Conservation (phyloP, 345 rosid species). For the Crucihimalaya himalaica region DNA sequence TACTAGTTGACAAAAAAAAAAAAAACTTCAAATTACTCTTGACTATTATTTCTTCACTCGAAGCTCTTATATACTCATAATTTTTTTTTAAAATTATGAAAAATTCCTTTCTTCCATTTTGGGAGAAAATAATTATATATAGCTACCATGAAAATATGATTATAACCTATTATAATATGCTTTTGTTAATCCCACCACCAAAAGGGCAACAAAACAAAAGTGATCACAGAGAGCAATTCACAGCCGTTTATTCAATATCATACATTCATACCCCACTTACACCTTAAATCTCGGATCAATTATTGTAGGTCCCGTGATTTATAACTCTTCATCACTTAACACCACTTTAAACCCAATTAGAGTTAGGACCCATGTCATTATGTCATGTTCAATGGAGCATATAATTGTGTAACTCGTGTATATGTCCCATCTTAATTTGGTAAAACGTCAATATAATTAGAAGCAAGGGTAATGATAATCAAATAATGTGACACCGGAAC, state of each 20-base stretch:
- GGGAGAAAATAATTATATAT: background rate
- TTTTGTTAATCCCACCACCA: background rate
- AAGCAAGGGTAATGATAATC: background rate
- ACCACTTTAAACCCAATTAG: constrained; percentile 3
- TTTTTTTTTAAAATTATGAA: no score
- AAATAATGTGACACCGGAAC: constrained; percentile 9
- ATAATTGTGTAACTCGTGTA: no score
- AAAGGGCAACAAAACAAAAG: background rate
- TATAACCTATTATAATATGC: background rate
- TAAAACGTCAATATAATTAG: constrained; percentile 2
- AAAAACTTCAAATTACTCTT: background rate
- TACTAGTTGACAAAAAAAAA: no score
- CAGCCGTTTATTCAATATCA: constrained; percentile 4
- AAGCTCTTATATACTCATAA: background rate
- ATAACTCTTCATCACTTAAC: background rate
- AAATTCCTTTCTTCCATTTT: background rate
- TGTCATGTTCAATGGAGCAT: background rate
- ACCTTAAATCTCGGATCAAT: background rate
- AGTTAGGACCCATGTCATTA: background rate
- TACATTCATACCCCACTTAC: background rate
- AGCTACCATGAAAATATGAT: background rate
- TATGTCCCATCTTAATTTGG: background rate
- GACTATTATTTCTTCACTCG: background rate
- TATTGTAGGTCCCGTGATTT: constrained; percentile 18
- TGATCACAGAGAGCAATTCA: constrained; percentile 13